Base-by-base conservation (phyloP, 441 rosid genomes). In the Populus hybrid region DNA sequence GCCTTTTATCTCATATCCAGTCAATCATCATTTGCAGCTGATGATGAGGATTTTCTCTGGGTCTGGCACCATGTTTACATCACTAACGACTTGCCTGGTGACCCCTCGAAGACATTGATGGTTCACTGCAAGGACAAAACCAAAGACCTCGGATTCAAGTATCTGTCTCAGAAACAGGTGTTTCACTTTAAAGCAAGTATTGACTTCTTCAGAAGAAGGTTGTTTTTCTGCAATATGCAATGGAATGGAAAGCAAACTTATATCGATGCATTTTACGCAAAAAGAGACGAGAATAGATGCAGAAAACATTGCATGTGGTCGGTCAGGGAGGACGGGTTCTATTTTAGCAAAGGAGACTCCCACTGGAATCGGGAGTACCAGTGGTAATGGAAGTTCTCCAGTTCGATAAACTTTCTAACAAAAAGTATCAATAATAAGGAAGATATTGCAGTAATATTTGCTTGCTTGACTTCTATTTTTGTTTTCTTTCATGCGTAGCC, bases 401-500 rank as follows among this genome's bases (percentile, higher is more conserved):
- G 18, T 45, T 45, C 20, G 18, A 45, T 45, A 45, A 45, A 45
- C 20, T 14, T 14, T 14, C 20, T 14, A 14, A 14, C 56, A 45
- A 45, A 45, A 45, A 45, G 0, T 14, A 45, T 11, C 5, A 45
- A 40, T 10, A 40, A 40, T 40, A 40, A 40, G 1, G 14, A 10
- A 3, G 20, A 14, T 11, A 0, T 14, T 45, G 16, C 56, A 0
- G 6, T 45, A 14, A 45, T 42, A 9, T 45, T 45, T 45, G 16
- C 56, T 45, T 45, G 56, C 18, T 14, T 45, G 56, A 45, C 3
- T 12, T 20, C 11, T 45, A 45, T 14, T 45, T 33, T 40, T 40
- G 3, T 1, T 7, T 40, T 1, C 1, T 26, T 26, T 1, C 3
- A n/a, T n/a, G n/a, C n/a, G n/a, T n/a, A n/a, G n/a, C n/a, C n/a